A percentile compares a stretch with the other conserved stretches of the same genome.
Conservation (phyloP, 208 protist genomes). For the Trypanosoma lewisi region DNA sequence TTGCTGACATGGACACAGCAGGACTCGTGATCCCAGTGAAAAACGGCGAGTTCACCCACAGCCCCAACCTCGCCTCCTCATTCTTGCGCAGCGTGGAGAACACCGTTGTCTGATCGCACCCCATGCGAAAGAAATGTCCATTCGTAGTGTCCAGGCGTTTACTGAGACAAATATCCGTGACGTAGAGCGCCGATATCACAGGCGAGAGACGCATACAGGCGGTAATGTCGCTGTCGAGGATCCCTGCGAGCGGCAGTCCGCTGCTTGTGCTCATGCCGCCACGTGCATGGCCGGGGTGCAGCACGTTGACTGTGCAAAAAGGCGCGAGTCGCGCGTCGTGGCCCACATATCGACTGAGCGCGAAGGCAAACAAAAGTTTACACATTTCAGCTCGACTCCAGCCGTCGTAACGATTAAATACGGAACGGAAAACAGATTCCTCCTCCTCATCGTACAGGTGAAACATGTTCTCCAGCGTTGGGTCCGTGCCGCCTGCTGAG, state of each 20-base stretch:
- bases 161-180: conserved; percentile 54
- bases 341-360: conserved; percentile 46
- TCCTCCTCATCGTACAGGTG: conserved; percentile 21
- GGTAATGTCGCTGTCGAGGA: conserved; percentile 38
- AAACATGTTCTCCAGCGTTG: conserved; percentile 33
- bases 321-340: conserved; percentile 36
- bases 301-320: conserved; percentile 46
- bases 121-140: conserved; percentile 80
- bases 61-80: conserved; percentile 23
- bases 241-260: conserved; percentile 34
- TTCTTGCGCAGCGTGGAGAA: conserved; percentile 29
- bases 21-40: conserved; percentile 53
- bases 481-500: conserved; percentile 34
- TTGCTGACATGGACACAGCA: conserved; percentile 37
- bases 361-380: conserved; percentile 62
- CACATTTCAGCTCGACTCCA: conserved; percentile 68
- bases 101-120: conserved; percentile 48
- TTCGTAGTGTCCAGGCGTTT: conserved; percentile 50
- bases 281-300: conserved; percentile 55
- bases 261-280: conserved; percentile 41
- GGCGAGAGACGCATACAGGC: conserved; percentile 53
- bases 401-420: conserved; percentile 37
- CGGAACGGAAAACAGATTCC: conserved; percentile 14
- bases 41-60: conserved; percentile 53
- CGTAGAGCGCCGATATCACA: conserved; percentile 51